Percentiles rank a stretch among this genome's conserved stretches.
Evolutionary conservation across 2,329 filamentous ascomycete species (phyloP).

Genomic region (Periconia digitata): DNA sequence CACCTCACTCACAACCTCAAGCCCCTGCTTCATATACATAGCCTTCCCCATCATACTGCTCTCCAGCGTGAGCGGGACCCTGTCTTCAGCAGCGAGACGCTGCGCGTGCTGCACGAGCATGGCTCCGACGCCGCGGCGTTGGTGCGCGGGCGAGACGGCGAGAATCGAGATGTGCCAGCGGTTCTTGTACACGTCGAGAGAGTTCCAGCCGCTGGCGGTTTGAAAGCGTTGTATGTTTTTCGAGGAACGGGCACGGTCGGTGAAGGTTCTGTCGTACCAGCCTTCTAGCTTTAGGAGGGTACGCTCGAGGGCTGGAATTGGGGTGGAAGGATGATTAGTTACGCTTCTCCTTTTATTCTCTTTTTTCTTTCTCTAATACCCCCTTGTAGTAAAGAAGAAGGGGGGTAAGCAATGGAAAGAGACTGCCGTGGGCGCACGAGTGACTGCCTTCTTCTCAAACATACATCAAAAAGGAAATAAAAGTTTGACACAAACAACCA

Average conservation of each 20-base stretch:
- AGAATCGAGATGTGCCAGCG: slow-evolving; percentile 21
- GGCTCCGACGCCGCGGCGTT: slow-evolving; percentile 19
- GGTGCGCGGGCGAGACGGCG: slow-evolving; percentile 16
- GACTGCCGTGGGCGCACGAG: not conserved
- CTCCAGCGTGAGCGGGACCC: slow-evolving; percentile 21
- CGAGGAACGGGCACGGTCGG: slow-evolving; percentile 14
- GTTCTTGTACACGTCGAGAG: slow-evolving; percentile 9
- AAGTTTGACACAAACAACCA: too few relatives aligned
- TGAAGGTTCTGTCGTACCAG: slow-evolving; percentile 17
- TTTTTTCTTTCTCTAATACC: not conserved
- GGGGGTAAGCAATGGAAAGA: not conserved
- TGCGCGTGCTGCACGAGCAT: slow-evolving; percentile 17
- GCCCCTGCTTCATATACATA: slow-evolving; percentile 22
- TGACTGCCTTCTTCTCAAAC: too few relatives aligned
- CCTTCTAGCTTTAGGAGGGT: slow-evolving; percentile 19
- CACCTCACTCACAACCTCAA: slow-evolving; percentile 12
- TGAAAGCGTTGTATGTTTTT: slow-evolving; percentile 3
- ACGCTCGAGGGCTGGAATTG: slow-evolving; percentile 18
- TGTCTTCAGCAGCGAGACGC: slow-evolving; percentile 16
- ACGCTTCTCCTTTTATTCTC: too few relatives aligned
- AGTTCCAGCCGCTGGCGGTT: not conserved
- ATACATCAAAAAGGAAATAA: too few relatives aligned
- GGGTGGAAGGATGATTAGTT: too few relatives aligned
- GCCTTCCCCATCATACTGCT: slow-evolving; percentile 15
- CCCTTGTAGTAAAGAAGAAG: not conserved